Percentiles rank a stretch among this genome's conserved stretches.
These are phyloP conservation scores for Naganishia albida DNA, from an alignment of 1,284 basidiomycete species.

Conservation along the genomic window DNA sequence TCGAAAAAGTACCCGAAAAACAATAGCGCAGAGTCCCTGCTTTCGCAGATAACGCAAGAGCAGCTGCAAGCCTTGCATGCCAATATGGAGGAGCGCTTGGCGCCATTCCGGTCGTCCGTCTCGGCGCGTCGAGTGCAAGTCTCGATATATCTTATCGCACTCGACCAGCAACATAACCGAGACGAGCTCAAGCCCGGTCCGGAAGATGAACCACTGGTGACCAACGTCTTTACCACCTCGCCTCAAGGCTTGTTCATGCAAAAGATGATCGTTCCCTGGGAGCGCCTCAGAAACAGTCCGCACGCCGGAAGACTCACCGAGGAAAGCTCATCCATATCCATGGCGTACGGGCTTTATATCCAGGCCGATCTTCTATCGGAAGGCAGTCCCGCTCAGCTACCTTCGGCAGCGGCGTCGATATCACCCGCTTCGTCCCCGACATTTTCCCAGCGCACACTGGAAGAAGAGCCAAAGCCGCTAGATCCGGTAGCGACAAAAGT, in stretches of 20 bases:
- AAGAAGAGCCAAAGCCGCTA: conserved; percentile 10
- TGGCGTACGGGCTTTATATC: conserved; percentile 54
- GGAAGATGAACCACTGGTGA: conserved; percentile 57
- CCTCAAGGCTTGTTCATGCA: conserved; percentile 71
- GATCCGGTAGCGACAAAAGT: conserved; percentile 19
- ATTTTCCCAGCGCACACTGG: neutral
- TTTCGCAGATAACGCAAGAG: conserved; percentile 44
- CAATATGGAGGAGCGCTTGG: conserved; percentile 71
- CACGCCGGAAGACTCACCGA: conserved; percentile 64
- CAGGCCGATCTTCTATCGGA: conserved; percentile 35
- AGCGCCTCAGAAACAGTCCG: conserved; percentile 59
- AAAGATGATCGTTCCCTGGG: conserved; percentile 66
- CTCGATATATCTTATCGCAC: conserved; percentile 39
- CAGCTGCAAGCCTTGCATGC: conserved; percentile 63
- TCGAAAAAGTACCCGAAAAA: conserved; percentile 30
- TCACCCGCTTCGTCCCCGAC: conserved; percentile 9
- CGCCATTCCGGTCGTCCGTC: conserved; percentile 63
- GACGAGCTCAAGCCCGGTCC: conserved; percentile 18
- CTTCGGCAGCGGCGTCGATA: conserved; percentile 37
- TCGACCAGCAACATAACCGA: neutral
- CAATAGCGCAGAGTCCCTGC: conserved; percentile 34
- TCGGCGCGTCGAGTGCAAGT: conserved; percentile 44
- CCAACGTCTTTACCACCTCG: conserved; percentile 61
- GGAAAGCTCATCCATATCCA: conserved; percentile 1
- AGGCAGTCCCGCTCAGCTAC: conserved; percentile 43